Base-by-base conservation (phyloP, 371 early-diverging fungal species). In the Funneliformis caledonium region DNA sequence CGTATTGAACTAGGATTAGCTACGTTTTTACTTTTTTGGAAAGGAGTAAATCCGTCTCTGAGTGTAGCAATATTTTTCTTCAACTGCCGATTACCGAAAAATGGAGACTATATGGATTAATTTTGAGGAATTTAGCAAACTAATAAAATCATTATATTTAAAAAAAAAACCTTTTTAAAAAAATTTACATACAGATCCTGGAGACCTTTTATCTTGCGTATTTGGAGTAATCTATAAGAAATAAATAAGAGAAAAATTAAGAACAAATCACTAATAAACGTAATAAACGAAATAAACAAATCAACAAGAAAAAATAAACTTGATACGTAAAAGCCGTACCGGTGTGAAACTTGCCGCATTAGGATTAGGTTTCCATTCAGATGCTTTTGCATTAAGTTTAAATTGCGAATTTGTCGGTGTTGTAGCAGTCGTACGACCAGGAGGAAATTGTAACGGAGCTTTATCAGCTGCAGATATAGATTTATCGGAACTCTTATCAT, bases 321-420 rank as follows among this genome's bases (percentile, higher is more conserved):
- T 70, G 70, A 70, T 70, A 70, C 47, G 48, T 48, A 37, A 1
- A 73, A 14, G 52, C 19, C 86, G 83, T 85, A 85, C 89, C 48
- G 96, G 96, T 52, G 93, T 91, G 85, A 95, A 96, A 2, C 91
- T 89, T 31, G 92, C 83, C 4, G 95, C 96, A 22, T 90, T 82
- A n/a, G 92, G 92, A 74, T 94, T 95, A 19, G 96, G 96, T 80
- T 94, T 96, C 85, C 97, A 97, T 56, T 94, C 94, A 2, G 92
- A 90, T 2, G 96, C 97, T 75, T 94, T 94, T 60, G 90, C 90
- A 82, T 96, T 97, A 81, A 96, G 89, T 79, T 95, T 96, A 85
- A 95, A 95, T 33, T 82, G 69, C 4, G 85, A 52, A 7, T 84
- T 85, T 14, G 86, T 80, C 4, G 83, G 79, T 7, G 81, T 72